phyloP scores from a whole-genome alignment of 108 stramenopile species.

The Skeletonema potamos region DNA sequence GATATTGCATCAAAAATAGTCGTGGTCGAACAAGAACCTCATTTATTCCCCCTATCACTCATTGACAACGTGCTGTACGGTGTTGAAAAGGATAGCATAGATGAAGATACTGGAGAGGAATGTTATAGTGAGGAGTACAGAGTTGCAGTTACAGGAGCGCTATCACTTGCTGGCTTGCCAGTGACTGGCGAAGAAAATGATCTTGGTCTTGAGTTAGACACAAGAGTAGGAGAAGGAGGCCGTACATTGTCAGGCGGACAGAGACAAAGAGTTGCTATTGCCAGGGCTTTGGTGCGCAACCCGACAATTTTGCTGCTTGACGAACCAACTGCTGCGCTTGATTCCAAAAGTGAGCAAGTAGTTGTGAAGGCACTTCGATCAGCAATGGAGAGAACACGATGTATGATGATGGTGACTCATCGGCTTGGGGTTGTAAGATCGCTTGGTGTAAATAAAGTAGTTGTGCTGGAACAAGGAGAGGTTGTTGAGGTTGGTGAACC shows the following conservation, averaged over 20 bases:
- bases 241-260: slow-evolving; percentile 92
- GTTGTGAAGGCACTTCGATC: slow-evolving; percentile 70
- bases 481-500: slow-evolving; percentile 94
- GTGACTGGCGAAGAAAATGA: slow-evolving; percentile 68
- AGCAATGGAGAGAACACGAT: slow-evolving; percentile 65
- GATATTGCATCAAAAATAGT: slow-evolving; percentile 72
- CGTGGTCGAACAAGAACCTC: slow-evolving; percentile 91
- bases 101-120: slow-evolving; percentile 63
- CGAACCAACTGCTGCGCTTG: slow-evolving; percentile 87
- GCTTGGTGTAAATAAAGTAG: slow-evolving; percentile 86
- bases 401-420: slow-evolving; percentile 91
- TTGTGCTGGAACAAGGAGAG: slow-evolving; percentile 85
- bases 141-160: slow-evolving; percentile 49
- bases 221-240: slow-evolving; percentile 92
- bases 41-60: slow-evolving; percentile 87
- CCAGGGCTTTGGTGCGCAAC: slow-evolving; percentile 85
- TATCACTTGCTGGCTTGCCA: slow-evolving; percentile 67
- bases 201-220: slow-evolving; percentile 83
- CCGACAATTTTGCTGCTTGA: slow-evolving; percentile 89
- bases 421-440: slow-evolving; percentile 82
- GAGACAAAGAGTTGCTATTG: slow-evolving; percentile 89
- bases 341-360: slow-evolving; percentile 74
- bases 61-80: slow-evolving; percentile 93
- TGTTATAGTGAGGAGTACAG: slow-evolving; percentile 65
- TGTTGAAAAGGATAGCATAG: slow-evolving; percentile 66